Base-by-base conservation (phyloP, 1,284 basidiomycete genomes). In the Pseudozyma flocculosa region DNA sequence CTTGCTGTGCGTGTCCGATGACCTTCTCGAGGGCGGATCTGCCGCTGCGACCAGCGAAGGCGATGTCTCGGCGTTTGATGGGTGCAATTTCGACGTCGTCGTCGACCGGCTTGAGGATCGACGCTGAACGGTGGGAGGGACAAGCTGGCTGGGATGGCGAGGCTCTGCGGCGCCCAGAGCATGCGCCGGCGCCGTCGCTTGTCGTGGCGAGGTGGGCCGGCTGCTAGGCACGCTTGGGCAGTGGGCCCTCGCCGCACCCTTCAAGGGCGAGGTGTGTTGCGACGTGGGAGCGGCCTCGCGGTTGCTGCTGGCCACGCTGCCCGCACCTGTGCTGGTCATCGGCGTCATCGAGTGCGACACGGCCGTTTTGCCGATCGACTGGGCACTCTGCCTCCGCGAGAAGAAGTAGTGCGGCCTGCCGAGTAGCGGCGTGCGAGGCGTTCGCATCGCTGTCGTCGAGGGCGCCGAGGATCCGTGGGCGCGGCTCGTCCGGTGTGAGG, bases 341-440 rank as follows among this genome's bases (percentile, higher is more conserved):
- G 26, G 7, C 26, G 26, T 11, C 26, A 29, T 29, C 26, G 26
- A 11, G 7, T 29, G 26, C 26, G 26, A 29, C 5, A 29, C 11
- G 5, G 26, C 11, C 26, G 26, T 7, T 29, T 29, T 29, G 26
- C 26, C 26, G 26, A 29, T 29, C 26, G 63, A 66, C 17, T 30
- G 43, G 21, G 46, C 46, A 40, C 63, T 61, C 23, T 58, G 57
- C 52, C 58, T 54, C 3, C 58, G 51, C 22, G 49, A 38, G 42
- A 66, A 66, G 49, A 66, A 66, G 10, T 43, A 40, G 41, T 54
- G 54, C 18, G 40, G 40, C 23, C 18, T 10, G 8, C 54, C 62
- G n/a, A 50, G 50, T 36, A 61, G 48, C 14, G 62, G 62, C 3
- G 62, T 61, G 9, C 62, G 53, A 21, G 57, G 57, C 21, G 54